Base-by-base conservation (phyloP, 306 rosid genomes). In the Geum urbanum region DNA sequence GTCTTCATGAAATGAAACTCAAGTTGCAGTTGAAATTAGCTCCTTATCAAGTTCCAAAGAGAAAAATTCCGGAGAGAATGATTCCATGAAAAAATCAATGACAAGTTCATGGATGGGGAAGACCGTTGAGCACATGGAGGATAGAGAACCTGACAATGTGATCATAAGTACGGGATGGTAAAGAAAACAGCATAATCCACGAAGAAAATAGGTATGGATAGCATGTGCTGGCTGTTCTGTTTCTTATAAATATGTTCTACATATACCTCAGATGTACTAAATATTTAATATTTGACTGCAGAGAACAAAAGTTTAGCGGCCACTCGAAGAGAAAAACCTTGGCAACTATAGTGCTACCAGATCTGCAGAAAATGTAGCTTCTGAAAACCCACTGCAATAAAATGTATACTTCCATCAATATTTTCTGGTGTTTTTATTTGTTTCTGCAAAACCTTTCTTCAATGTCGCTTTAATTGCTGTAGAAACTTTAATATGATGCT, bases 181-280 rank as follows among this genome's bases (percentile, higher is more conserved):
- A 82, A 82, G 91, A 88, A 87, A 88, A 88, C 76, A 61, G 74
- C 79, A 74, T 81, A 24, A 80, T 57, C 18, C 66, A 79, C 48
- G 75, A 79, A 73, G 79, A 74, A 57, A 88, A 89, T 82, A 91
- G 91, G 97, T 88, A 51, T 50, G 70, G 37, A 65, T 60, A 59
- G 58, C 69, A 16, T 41, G 27, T 47, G n/a, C n/a, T 32, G 43
- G 20, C 60, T 0, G 8, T 55, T 59, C 10, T 15, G 37, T 35
- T 79, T 67, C 14, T 35, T 67, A 4, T 47, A 24, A 37, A 5
- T 3, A 80, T 66, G 43, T 11, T 70, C 69, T 41, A 40, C 71
- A 35, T 75, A 39, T n/a, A 55, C 35, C 53, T 65, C 62, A 69
- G 12, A 43, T 54, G 32, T 19, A 24, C 7, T 60, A 48, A 55